Percentiles rank a stretch among this genome's conserved stretches.
Evolutionary conservation across 1,284 basidiomycete genomes (phyloP).

Genomic region (Xerocomus amazonicus): DNA sequence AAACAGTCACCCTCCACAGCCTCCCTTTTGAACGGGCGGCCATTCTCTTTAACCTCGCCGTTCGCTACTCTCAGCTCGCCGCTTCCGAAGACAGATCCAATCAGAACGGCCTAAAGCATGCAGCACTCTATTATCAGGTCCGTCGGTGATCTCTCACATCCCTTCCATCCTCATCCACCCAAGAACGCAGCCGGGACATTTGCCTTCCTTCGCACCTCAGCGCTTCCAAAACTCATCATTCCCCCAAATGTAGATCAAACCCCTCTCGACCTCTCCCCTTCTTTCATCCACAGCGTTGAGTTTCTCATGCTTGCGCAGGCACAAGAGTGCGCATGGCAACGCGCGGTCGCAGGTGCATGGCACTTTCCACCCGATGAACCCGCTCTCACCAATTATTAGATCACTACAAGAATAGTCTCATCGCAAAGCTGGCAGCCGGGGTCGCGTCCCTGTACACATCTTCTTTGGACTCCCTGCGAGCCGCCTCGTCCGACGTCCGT

Average conservation of each 20-base stretch:
- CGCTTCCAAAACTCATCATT: slow-evolving; percentile 53
- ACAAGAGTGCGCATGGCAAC: slow-evolving; percentile 97
- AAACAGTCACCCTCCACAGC: slow-evolving; percentile 66
- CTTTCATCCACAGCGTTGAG: slow-evolving; percentile 65
- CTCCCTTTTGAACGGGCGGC: slow-evolving; percentile 76
- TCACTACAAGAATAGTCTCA: slow-evolving; percentile 77
- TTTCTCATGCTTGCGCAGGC: slow-evolving; percentile 90
- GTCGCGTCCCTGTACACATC: slow-evolving; percentile 69
- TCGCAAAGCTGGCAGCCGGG: slow-evolving; percentile 83
- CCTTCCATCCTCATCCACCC: slow-evolving; percentile 2
- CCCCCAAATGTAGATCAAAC: slow-evolving; percentile 51
- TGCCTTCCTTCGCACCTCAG: slow-evolving; percentile 56
- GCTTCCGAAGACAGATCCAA: slow-evolving; percentile 64
- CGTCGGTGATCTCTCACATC: slow-evolving; percentile 14
- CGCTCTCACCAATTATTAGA: slow-evolving; percentile 39
- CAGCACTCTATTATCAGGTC: slow-evolving; percentile 71
- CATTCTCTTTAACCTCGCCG: slow-evolving; percentile 81
- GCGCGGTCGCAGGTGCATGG: slow-evolving; percentile 73
- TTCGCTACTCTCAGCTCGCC: slow-evolving; percentile 75
- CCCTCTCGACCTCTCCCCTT: slow-evolving; percentile 62
- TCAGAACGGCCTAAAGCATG: slow-evolving; percentile 75
- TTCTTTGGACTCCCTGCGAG: slow-evolving; percentile 50
- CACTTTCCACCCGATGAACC: not conserved
- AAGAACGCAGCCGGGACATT: slow-evolving; percentile 79
- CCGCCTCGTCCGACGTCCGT: slow-evolving; percentile 45